phyloP scores from a whole-genome alignment of 2,329 filamentous ascomycete species.

The Apiospora aurea region DNA sequence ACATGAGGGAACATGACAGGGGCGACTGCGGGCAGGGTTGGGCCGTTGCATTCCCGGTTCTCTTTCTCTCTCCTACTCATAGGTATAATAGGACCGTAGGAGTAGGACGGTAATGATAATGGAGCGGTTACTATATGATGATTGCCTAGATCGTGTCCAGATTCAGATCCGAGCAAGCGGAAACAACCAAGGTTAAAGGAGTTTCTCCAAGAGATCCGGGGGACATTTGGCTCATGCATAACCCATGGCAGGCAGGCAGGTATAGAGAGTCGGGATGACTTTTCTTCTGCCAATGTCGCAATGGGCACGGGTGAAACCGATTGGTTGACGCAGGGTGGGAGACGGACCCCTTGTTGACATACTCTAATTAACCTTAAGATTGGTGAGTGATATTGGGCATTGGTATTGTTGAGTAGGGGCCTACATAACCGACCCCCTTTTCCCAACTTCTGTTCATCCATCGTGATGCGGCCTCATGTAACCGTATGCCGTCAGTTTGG shows the following conservation, averaged over 20 bases:
- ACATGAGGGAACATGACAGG: neutral
- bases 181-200: neutral
- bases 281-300: neutral
- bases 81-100: neutral
- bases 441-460: neutral
- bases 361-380: neutral
- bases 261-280: neutral
- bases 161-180: neutral
- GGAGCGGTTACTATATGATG: neutral
- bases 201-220: neutral
- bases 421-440: neutral
- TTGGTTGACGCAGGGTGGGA: neutral
- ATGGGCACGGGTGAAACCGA: constrained; percentile 2
- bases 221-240: neutral
- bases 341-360: neutral
- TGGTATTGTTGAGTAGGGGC: neutral
- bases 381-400: too few species aligned
- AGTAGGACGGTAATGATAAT: constrained; percentile 6
- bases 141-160: neutral
- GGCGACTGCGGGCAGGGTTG: neutral
- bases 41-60: neutral
- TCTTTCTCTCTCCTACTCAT: neutral
- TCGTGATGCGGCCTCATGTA: neutral
- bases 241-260: neutral
- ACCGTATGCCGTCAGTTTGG: neutral